Evolutionary conservation across 1,284 basidiomycete species (phyloP), one percentile per base, ranked within the genome.

Genomic region (Irpex sp.): DNA sequence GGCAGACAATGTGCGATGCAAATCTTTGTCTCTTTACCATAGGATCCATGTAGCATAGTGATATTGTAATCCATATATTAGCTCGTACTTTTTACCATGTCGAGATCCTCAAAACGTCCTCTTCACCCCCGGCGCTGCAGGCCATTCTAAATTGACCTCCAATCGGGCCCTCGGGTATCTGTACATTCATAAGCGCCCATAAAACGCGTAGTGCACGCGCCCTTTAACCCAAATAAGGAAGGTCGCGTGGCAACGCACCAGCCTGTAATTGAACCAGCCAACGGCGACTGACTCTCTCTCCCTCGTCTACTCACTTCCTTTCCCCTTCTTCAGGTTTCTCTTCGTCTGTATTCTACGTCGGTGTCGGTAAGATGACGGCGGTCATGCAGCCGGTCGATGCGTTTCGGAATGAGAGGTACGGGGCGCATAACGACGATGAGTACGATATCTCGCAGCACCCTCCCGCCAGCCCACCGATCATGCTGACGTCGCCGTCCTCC

Each of bases 361-460:
- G 60, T 64, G 69, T 72, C 70, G 70, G 72, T 65, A 70, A 65
- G 63, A 89, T 90, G 87, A 86, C 88, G 63, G 87, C 86, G 65
- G 82, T 90, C 54, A 82, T 91, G 67, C 80, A 85, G 63, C 72
- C 82, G 58, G 79, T 81, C 67, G 83, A 89, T 78, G 77, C 40
- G 26, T 57, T 80, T 58, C 77, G 89, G 62, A 84, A 81, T 76
- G 82, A 86, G 66, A 80, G 81, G 69, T 77, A 80, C 64, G 85
- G 85, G 81, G 79, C 82, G 61, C 76, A 85, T 61, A 68, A 76
- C 52, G 88, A 91, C 77, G 86, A 89, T 75, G 82, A 81, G 89
- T 90, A 79, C 63, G 38, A 38, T 62, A 52, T 52, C 59, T 63
- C 48, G 31, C 57, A 13, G 56, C 17, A 31, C 54, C 26, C 54